These are phyloP conservation scores for Penicillium sp. DNA, from an alignment of 2,329 filamentous ascomycete genomes.

Conservation along the genomic window DNA sequence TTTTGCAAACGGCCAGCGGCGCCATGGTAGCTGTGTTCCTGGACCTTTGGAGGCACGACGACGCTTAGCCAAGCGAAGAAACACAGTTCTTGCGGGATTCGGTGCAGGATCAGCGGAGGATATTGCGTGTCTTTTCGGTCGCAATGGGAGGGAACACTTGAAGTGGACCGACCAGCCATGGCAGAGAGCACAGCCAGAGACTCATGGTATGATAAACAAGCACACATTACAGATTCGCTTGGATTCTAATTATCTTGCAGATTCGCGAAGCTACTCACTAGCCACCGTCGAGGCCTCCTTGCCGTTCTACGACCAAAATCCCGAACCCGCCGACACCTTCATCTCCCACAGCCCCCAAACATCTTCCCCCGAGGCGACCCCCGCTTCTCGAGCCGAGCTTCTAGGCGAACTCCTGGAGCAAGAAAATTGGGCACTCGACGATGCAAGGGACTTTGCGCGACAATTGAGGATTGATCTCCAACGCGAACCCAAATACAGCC, in stretches of 20 bases:
- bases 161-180: conserved; percentile 38
- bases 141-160: conserved; percentile 45
- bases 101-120: conserved; percentile 40
- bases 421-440: conserved; percentile 29
- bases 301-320: conserved; percentile 29
- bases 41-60: conserved; percentile 65
- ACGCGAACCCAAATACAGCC: conserved; percentile 41
- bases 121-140: conserved; percentile 47
- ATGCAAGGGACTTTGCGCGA: conserved; percentile 35
- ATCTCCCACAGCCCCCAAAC: conserved; percentile 3
- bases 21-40: conserved; percentile 64
- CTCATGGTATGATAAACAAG: conserved; percentile 27
- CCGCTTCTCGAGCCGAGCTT: conserved; percentile 13
- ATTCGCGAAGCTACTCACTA: conserved; percentile 24
- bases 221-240: background rate
- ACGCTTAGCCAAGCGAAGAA: conserved; percentile 59
- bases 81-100: conserved; percentile 52
- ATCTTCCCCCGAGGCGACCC: background rate
- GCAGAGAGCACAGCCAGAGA: conserved; percentile 29
- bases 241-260: conserved; percentile 19
- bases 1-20: conserved; percentile 51
- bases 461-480: conserved; percentile 39
- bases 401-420: conserved; percentile 28
- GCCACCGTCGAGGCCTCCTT: conserved; percentile 22
- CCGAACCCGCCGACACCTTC: conserved; percentile 16